phyloP scores from a whole-genome alignment of 805 yeast species.

The Ogataea pignaliae region DNA sequence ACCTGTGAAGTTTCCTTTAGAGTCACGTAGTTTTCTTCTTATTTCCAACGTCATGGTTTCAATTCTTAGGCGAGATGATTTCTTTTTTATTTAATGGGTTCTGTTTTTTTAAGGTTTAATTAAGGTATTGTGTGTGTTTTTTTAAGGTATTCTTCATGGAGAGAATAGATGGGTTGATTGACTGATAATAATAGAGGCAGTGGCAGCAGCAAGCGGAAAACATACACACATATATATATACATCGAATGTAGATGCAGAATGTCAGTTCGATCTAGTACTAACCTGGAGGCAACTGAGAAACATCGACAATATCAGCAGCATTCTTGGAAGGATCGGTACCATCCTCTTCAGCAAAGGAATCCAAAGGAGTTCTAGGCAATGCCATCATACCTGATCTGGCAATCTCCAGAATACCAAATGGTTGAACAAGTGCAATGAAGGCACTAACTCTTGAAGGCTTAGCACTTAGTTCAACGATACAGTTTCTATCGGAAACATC shows the following conservation, averaged over 20 bases:
- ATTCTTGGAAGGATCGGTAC: conserved; percentile 43
- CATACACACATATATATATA: too few relatives aligned
- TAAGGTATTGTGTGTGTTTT: too few relatives aligned
- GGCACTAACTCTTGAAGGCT: conserved; percentile 83
- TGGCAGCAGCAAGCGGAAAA: too few relatives aligned
- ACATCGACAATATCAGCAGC: conserved; percentile 78
- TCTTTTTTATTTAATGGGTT: neutral
- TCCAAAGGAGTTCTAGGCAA: conserved; percentile 91
- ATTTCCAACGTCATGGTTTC: neutral
- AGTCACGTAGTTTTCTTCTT: neutral
- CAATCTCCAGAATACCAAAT: conserved; percentile 92
- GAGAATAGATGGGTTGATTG: too few relatives aligned
- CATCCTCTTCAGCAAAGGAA: conserved; percentile 41
- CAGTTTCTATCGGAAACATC: conserved; percentile 93
- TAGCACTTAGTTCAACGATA: conserved; percentile 89
- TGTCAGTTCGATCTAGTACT: conserved; percentile 12
- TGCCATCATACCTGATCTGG: conserved; percentile 98
- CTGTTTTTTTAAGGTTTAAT: neutral
- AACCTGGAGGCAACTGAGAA: conserved; percentile 94
- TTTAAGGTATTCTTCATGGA: too few relatives aligned
- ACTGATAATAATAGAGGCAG: too few relatives aligned
- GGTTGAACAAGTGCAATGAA: conserved; percentile 89
- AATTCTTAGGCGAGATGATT: too few relatives aligned
- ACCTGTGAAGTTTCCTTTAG: conserved; percentile 1
- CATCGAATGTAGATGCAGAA: too few relatives aligned